Conservation (phyloP, 2,329 filamentous ascomycete genomes). For the Dactylellina sp. region DNA sequence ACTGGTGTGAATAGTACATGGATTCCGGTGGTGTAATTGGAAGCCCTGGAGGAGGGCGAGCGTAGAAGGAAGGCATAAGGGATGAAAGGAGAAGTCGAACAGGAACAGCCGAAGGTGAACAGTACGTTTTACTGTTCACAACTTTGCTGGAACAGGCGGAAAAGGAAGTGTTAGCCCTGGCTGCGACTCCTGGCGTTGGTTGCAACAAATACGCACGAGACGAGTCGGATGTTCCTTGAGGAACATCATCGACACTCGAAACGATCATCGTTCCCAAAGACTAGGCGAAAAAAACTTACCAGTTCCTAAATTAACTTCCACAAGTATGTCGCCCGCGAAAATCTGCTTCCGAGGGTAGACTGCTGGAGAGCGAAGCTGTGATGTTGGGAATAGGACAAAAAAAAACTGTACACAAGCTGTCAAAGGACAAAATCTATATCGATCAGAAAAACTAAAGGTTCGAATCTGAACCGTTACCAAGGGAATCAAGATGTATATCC, state of each 20-base stretch:
- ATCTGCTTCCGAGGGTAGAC: conserved; percentile 39
- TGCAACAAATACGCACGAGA: conserved; percentile 13
- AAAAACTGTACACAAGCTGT: conserved; percentile 29
- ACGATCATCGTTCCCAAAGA: conserved; percentile 26
- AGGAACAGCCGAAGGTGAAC: conserved; percentile 59
- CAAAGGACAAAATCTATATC: conserved; percentile 43
- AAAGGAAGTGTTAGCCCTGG: conserved; percentile 49
- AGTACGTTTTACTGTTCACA: conserved; percentile 51
- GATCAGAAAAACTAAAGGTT: conserved; percentile 2
- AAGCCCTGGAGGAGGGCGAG: conserved; percentile 53
- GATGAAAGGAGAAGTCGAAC: conserved; percentile 58
- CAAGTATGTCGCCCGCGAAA: conserved; percentile 43
- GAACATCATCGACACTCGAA: conserved; percentile 28
- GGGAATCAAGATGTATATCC: conserved; percentile 52
- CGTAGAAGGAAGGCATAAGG: conserved; percentile 57
- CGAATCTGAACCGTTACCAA: conserved; percentile 48
- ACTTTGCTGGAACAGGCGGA: conserved; percentile 49
- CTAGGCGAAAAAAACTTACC: conserved; percentile 51
- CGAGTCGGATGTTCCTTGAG: background rate
- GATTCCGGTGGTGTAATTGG: conserved; percentile 53
- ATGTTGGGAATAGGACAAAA: conserved; percentile 23
- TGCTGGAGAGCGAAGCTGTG: conserved; percentile 13
- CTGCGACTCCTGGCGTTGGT: conserved; percentile 13
- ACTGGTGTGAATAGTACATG: conserved; percentile 54
- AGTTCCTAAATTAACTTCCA: conserved; percentile 53